These are phyloP conservation scores for Crotalaria pallida DNA, from an alignment of 306 rosid species.

Conservation along the genomic window DNA sequence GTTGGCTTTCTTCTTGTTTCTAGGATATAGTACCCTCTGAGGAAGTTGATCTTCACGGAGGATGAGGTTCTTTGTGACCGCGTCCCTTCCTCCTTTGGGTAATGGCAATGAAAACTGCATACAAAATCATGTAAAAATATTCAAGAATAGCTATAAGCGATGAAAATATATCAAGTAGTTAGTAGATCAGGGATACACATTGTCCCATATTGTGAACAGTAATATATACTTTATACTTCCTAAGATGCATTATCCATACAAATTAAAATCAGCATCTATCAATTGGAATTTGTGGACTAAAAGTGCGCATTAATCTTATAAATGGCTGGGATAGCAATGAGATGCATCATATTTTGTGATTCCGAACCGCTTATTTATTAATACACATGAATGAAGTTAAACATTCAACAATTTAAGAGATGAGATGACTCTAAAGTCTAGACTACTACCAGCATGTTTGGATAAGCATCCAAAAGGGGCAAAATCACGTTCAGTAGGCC, in stretches of 20 bases:
- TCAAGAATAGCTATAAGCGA: background rate
- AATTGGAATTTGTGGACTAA: background rate
- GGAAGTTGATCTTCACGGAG: conserved; percentile 99
- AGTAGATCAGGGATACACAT: background rate
- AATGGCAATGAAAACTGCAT: conserved; percentile 82
- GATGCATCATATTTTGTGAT: background rate
- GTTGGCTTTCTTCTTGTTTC: conserved; percentile 67
- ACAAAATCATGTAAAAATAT: conserved; percentile 25
- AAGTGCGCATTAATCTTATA: background rate
- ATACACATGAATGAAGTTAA: background rate
- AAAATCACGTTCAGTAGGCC: no score
- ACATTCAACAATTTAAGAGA: background rate
- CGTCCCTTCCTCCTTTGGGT: conserved; percentile 90
- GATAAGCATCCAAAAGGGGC: no score
- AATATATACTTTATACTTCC: background rate
- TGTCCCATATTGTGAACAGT: background rate
- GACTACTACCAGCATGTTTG: no score
- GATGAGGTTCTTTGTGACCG: conserved; percentile 70
- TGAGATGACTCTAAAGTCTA: background rate
- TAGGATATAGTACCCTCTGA: conserved; percentile 75
- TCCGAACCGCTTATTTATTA: background rate
- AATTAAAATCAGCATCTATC: conserved; percentile 8
- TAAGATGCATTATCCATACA: background rate
- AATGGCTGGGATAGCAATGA: background rate
- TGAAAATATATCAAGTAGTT: background rate